A percentile compares a stretch with the other conserved stretches of the same genome.
Conservation (phyloP, 192 early-diverging fungal genomes). For the Coemansia sp. region DNA sequence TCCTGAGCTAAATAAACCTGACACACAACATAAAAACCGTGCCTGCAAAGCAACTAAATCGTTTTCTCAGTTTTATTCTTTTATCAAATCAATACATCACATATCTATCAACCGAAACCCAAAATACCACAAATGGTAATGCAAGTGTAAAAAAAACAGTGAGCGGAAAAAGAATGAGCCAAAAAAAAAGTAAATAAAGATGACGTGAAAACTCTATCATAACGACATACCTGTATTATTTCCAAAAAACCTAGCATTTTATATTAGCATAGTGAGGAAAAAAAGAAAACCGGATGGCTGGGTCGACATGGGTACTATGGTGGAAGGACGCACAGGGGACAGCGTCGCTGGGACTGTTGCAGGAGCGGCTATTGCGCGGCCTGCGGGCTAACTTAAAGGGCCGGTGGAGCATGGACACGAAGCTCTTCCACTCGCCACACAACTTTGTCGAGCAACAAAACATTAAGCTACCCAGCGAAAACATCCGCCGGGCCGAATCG, state of each 20-base stretch:
- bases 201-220: background rate
- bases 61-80: too few species aligned
- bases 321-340: conserved; percentile 56
- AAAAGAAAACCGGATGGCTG: conserved; percentile 11
- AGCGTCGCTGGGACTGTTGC: conserved; percentile 43
- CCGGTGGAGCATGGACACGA: conserved; percentile 53
- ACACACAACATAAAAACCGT: too few species aligned
- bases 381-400: conserved; percentile 45
- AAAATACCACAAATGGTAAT: background rate
- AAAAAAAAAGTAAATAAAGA: too few species aligned
- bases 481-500: background rate
- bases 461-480: conserved; percentile 24
- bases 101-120: too few species aligned
- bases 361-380: conserved; percentile 47
- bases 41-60: too few species aligned
- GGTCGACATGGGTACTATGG: conserved; percentile 53
- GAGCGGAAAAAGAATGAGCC: background rate
- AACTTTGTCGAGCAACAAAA: conserved; percentile 40
- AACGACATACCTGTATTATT: background rate
- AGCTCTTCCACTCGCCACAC: conserved; percentile 44
- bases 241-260: background rate
- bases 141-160: background rate
- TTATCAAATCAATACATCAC: too few species aligned
- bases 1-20: too few species aligned
- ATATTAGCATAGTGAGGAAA: background rate